These are phyloP conservation scores for Zygosaccharomyces lentus DNA, from an alignment of 805 yeast genomes.

Conservation along the genomic window DNA sequence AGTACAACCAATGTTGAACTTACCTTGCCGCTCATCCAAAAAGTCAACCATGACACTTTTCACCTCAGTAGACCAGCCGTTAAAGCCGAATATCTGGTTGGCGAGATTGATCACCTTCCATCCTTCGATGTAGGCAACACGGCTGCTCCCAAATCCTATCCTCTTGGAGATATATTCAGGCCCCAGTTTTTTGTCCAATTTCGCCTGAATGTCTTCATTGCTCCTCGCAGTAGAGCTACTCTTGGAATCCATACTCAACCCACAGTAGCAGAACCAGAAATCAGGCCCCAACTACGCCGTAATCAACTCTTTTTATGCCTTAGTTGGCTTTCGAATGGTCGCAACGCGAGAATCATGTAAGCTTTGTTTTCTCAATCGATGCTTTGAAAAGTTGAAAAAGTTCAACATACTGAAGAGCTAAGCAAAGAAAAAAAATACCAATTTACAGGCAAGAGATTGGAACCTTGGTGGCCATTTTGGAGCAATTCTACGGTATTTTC, in stretches of 20 bases:
- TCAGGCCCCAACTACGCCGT: conserved; percentile 1
- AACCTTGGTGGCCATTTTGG: neutral
- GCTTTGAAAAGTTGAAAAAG: conserved; percentile 9
- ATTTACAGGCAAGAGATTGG: neutral
- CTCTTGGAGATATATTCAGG: conserved; percentile 75
- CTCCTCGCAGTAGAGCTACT: conserved; percentile 13
- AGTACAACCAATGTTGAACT: conserved; percentile 61
- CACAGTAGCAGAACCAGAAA: neutral
- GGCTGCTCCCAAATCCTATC: conserved; percentile 67
- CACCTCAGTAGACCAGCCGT: conserved; percentile 78
- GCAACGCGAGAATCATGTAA: conserved; percentile 5
- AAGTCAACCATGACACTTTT: conserved; percentile 63
- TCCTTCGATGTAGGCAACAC: conserved; percentile 74
- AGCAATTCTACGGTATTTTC: neutral
- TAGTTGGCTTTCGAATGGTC: conserved; percentile 3
- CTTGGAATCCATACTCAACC: conserved; percentile 25
- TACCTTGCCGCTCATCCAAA: conserved; percentile 58
- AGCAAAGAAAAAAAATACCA: conserved; percentile 2
- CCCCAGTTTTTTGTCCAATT: conserved; percentile 50
- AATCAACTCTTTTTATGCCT: conserved; percentile 1
- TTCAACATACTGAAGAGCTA: conserved; percentile 4
- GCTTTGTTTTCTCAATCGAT: neutral
- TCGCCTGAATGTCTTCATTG: conserved; percentile 36
- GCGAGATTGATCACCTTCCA: conserved; percentile 80
- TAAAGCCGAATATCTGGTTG: conserved; percentile 75